Evolutionary conservation across 2,329 filamentous ascomycete species (phyloP).

Genomic region (Arthrobotrys entomopaga): DNA sequence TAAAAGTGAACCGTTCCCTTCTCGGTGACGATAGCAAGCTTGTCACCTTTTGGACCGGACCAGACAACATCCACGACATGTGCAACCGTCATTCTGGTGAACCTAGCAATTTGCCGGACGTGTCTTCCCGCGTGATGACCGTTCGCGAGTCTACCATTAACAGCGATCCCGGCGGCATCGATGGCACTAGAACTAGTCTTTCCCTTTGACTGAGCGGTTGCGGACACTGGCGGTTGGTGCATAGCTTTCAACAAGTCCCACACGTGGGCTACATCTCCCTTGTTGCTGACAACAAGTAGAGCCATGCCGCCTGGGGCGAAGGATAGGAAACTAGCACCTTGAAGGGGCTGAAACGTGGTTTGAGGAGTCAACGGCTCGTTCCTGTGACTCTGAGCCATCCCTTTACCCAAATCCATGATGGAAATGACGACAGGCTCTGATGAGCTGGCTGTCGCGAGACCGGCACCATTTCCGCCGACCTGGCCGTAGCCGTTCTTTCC

Average conservation of each 20-base stretch:
- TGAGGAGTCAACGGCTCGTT: slow-evolving; percentile 68
- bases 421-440: slow-evolving; percentile 78
- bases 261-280: slow-evolving; percentile 83
- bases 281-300: slow-evolving; percentile 81
- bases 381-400: slow-evolving; percentile 65
- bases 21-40: slow-evolving; percentile 88
- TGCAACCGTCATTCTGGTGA: slow-evolving; percentile 89
- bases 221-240: slow-evolving; percentile 64
- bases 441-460: slow-evolving; percentile 64
- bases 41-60: slow-evolving; percentile 82
- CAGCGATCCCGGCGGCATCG: slow-evolving; percentile 43
- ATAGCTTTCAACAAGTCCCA: slow-evolving; percentile 75
- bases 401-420: slow-evolving; percentile 74
- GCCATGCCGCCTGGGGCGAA: slow-evolving; percentile 78
- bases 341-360: slow-evolving; percentile 75
- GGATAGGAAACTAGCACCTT: slow-evolving; percentile 83
- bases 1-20: slow-evolving; percentile 95
- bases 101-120: slow-evolving; percentile 86
- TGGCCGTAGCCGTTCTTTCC: slow-evolving; percentile 51
- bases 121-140: slow-evolving; percentile 65
- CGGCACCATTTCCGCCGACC: slow-evolving; percentile 57
- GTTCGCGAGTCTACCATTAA: slow-evolving; percentile 57
- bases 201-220: slow-evolving; percentile 57
- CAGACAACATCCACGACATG: slow-evolving; percentile 90
- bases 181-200: slow-evolving; percentile 41